phyloP scores from a whole-genome alignment of 495 filamentous ascomycete species.

The Trichoderma asperelloides region DNA sequence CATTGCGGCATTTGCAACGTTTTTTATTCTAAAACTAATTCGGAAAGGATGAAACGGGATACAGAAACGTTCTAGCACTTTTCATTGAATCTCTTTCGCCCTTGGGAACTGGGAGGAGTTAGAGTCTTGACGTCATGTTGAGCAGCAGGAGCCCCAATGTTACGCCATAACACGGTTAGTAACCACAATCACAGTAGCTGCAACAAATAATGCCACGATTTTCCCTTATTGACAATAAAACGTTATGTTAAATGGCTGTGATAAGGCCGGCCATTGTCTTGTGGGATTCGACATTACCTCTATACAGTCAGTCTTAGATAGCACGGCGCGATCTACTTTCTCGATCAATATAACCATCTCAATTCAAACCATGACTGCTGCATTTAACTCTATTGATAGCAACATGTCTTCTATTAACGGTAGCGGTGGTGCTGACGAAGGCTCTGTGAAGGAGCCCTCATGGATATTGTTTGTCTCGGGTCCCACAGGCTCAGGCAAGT shows the following conservation, averaged over 20 bases:
- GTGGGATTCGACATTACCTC: too few species aligned
- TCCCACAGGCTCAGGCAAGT: neutral
- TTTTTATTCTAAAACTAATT: too few species aligned
- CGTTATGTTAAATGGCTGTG: too few species aligned
- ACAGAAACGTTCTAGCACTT: too few species aligned
- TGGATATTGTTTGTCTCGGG: neutral
- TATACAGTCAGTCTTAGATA: too few species aligned
- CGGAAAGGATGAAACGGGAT: too few species aligned
- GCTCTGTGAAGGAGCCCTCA: neutral
- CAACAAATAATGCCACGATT: neutral
- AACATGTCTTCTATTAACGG: neutral
- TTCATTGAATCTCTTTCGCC: too few species aligned
- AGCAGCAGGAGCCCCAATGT: neutral
- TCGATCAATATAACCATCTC: neutral
- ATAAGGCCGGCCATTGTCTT: too few species aligned
- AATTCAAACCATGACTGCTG: neutral
- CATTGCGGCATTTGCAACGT: too few species aligned
- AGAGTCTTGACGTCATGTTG: neutral
- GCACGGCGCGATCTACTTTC: too few species aligned
- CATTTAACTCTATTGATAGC: neutral
- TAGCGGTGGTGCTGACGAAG: neutral
- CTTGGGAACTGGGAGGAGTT: neutral
- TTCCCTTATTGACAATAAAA: neutral
- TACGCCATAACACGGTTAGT: neutral
- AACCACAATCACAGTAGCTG: neutral